These are phyloP conservation scores for Parachaetomium inaequale DNA, from an alignment of 495 filamentous ascomycete species.

Conservation along the genomic window DNA sequence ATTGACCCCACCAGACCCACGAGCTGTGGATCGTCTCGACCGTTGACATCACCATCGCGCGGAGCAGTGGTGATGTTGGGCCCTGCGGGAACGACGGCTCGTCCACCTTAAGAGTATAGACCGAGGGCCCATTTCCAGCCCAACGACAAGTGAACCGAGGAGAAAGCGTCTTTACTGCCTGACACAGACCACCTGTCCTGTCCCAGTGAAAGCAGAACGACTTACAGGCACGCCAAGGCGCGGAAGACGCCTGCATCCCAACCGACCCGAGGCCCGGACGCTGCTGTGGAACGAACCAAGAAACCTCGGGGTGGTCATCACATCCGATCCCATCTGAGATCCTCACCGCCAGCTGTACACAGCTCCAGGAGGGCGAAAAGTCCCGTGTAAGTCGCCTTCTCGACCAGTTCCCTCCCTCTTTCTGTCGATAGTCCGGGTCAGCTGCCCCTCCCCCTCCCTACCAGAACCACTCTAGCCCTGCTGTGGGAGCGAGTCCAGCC, in stretches of 20 bases:
- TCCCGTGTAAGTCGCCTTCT: background rate
- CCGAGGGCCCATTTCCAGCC: background rate
- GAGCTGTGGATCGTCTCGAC: conserved; percentile 6
- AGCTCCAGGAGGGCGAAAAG: background rate
- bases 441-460: background rate
- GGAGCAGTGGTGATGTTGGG: background rate
- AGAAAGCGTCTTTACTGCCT: background rate
- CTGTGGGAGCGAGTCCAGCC: background rate
- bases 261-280: background rate
- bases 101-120: background rate
- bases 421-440: background rate
- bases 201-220: background rate
- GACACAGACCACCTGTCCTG: background rate
- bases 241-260: conserved; percentile 2
- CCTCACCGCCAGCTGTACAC: background rate
- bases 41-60: conserved; percentile 16
- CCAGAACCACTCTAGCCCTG: background rate
- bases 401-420: background rate
- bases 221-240: background rate
- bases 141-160: background rate
- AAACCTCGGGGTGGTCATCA: background rate
- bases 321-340: background rate
- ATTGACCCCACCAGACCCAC: conserved; percentile 4
- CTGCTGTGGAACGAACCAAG: background rate
- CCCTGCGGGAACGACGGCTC: background rate